Conservation (phyloP, 2,329 filamentous ascomycete species). For the Gremmenia infestans region DNA sequence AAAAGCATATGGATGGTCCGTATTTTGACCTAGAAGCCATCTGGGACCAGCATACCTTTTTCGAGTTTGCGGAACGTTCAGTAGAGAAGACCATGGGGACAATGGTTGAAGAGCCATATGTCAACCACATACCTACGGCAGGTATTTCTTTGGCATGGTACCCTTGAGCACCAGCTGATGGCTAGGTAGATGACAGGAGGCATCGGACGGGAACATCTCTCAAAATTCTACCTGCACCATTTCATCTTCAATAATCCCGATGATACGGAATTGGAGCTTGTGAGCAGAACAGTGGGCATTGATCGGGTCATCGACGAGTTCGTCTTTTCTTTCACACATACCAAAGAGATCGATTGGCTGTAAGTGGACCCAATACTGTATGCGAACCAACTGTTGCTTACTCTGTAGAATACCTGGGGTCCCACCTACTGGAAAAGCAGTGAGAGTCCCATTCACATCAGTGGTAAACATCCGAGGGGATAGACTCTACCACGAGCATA, state of each 20-base stretch:
- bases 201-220: constrained; percentile 56
- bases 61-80: constrained; percentile 63
- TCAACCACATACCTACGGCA: constrained; percentile 70
- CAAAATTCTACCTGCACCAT: constrained; percentile 70
- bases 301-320: constrained; percentile 72
- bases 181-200: constrained; percentile 46
- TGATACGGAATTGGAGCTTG: constrained; percentile 62
- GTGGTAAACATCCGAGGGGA: constrained; percentile 66
- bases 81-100: constrained; percentile 74
- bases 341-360: constrained; percentile 63
- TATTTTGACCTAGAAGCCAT: constrained; percentile 70
- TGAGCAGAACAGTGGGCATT: constrained; percentile 66
- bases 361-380: constrained; percentile 34
- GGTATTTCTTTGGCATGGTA: constrained; percentile 25
- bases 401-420: constrained; percentile 48
- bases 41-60: constrained; percentile 73
- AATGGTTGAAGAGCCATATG: constrained; percentile 75
- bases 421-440: constrained; percentile 47
- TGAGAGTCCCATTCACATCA: constrained; percentile 59
- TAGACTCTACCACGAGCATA: constrained; percentile 65
- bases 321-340: constrained; percentile 59
- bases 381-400: not conserved
- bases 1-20: constrained; percentile 56
- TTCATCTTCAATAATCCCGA: constrained; percentile 71
- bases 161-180: not conserved